These are phyloP conservation scores for Phlebopus sp. DNA, from an alignment of 1,284 basidiomycete species.

Conservation along the genomic window DNA sequence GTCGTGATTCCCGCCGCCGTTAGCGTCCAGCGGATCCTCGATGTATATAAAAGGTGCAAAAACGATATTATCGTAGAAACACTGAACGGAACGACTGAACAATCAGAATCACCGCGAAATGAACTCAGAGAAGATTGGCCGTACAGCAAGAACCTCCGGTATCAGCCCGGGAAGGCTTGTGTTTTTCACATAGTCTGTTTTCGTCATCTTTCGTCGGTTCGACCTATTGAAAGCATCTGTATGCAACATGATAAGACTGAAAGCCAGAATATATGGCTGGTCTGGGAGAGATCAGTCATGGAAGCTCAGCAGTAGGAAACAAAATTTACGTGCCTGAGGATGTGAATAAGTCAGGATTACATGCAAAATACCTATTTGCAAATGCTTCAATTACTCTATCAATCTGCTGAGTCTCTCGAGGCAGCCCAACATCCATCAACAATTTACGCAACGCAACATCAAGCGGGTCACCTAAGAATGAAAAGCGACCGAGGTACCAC, in stretches of 20 bases:
- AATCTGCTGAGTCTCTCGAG: constrained; percentile 97
- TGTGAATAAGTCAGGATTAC: constrained; percentile 82
- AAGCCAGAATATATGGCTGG: constrained; percentile 94
- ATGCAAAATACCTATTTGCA: constrained; percentile 78
- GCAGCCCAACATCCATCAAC: constrained; percentile 89
- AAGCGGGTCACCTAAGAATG: constrained; percentile 80
- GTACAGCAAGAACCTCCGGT: constrained; percentile 82
- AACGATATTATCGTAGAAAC: constrained; percentile 95
- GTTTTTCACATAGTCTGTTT: constrained; percentile 89
- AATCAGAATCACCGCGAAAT: constrained; percentile 5
- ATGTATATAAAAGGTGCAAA: constrained; percentile 96
- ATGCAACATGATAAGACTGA: constrained; percentile 98
- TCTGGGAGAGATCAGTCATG: constrained; percentile 46
- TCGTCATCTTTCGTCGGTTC: constrained; percentile 97
- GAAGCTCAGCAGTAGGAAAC: constrained; percentile 1
- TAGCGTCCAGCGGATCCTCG: constrained; percentile 79
- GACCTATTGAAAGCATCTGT: constrained; percentile 98
- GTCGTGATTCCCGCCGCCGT: constrained; percentile 53
- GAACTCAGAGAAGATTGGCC: constrained; percentile 11
- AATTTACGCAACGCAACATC: constrained; percentile 91
- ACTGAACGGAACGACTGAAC: constrained; percentile 46
- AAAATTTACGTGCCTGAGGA: constrained; percentile 58
- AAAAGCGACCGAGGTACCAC: constrained; percentile 75
- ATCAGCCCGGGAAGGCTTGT: constrained; percentile 85
- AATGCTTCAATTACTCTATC: constrained; percentile 97